Conservation (phyloP, 208 protist species). For the Leishmania arabica region DNA sequence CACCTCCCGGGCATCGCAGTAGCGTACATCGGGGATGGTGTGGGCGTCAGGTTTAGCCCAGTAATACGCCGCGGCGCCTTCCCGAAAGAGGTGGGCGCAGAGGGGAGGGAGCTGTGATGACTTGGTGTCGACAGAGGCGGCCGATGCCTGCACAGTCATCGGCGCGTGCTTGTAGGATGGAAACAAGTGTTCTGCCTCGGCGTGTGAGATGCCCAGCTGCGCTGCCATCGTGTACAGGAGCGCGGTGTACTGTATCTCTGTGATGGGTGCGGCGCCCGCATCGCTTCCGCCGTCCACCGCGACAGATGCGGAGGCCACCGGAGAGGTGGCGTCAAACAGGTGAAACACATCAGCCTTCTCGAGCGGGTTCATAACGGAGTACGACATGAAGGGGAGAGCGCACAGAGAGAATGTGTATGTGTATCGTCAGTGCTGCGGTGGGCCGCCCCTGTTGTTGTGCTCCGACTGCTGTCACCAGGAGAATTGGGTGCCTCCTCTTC, state of each 20-base stretch:
- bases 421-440: background rate
- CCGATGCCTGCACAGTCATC: background rate
- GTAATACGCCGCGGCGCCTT: conserved; percentile 32
- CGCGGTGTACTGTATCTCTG: conserved; percentile 25
- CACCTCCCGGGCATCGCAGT: conserved; percentile 27
- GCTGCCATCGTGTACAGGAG: conserved; percentile 31
- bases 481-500: background rate
- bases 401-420: background rate
- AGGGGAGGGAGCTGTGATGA: conserved; percentile 20
- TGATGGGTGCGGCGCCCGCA: conserved; percentile 9
- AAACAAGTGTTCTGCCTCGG: conserved; percentile 20
- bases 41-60: conserved; percentile 3
- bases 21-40: conserved; percentile 29
- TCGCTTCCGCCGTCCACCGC: conserved; percentile 4
- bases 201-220: conserved; percentile 14
- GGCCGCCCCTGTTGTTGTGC: background rate
- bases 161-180: background rate
- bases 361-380: conserved; percentile 1
- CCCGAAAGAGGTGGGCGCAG: conserved; percentile 57
- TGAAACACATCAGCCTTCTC: conserved; percentile 42
- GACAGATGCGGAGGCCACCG: background rate
- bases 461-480: background rate
- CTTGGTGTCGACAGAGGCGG: background rate
- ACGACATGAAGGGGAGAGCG: conserved; percentile 8
- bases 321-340: conserved; percentile 20